Evolutionary conservation across 1,139 yeast genomes (phyloP).

Genomic region (Pichia sp.): DNA sequence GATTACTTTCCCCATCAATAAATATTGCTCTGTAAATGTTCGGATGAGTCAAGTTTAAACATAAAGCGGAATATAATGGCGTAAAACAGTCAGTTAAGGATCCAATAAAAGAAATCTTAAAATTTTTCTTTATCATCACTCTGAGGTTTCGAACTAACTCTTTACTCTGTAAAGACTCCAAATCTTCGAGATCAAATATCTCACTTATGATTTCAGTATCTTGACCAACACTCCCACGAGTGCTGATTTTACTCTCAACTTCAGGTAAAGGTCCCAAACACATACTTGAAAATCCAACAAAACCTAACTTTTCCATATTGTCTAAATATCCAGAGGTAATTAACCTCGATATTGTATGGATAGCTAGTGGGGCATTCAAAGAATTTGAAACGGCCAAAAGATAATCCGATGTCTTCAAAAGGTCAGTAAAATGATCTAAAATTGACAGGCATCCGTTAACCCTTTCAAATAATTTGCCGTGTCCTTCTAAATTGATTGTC

Average conservation of each 20-base stretch:
- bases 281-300: conserved; percentile 40
- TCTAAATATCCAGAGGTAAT: conserved; percentile 19
- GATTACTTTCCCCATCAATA: conserved; percentile 29
- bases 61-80: conserved; percentile 39
- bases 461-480: conserved; percentile 38
- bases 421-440: conserved; percentile 36
- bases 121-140: conserved; percentile 31
- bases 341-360: conserved; percentile 34
- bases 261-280: conserved; percentile 37
- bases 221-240: conserved; percentile 29
- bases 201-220: conserved; percentile 45
- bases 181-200: conserved; percentile 37
- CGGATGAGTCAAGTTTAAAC: conserved; percentile 40
- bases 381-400: conserved; percentile 38
- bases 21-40: conserved; percentile 40
- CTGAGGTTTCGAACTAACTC: conserved; percentile 30
- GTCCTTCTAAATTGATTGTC: conserved; percentile 45
- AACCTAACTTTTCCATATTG: conserved; percentile 28
- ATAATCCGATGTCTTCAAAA: conserved; percentile 33
- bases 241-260: conserved; percentile 38
- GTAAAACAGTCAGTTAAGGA: conserved; percentile 38
- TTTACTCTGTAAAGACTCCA: conserved; percentile 28
- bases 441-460: conserved; percentile 30
- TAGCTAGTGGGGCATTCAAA: conserved; percentile 38
- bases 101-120: conserved; percentile 43